phyloP scores from a whole-genome alignment of 345 rosid species.

The Citrus medica region DNA sequence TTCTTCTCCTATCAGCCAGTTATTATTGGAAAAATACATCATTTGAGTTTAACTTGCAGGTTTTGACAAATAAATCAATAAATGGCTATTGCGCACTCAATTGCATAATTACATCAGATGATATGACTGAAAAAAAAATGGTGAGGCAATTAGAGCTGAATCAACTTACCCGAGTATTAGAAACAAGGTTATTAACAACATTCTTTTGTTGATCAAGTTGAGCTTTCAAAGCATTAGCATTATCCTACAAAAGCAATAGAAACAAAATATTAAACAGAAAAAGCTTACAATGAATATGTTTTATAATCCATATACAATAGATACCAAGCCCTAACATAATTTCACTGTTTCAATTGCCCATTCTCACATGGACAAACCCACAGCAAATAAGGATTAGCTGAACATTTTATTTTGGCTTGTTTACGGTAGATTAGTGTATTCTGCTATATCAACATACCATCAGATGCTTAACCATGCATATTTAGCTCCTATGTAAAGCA shows the following conservation, averaged over 20 bases:
- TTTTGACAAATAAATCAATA: not conserved
- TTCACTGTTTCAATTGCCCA: not conserved
- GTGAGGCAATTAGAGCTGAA: not conserved
- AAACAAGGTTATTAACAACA: constrained; percentile 66
- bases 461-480: not conserved
- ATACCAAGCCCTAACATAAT: not conserved
- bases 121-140: not conserved
- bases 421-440: not conserved
- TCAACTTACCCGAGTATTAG: constrained; percentile 65
- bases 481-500: constrained; percentile 5
- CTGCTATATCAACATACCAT: not conserved
- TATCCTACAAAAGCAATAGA: constrained; percentile 38
- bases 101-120: not conserved
- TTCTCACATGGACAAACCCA: not conserved
- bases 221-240: constrained; percentile 54
- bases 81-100: not conserved
- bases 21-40: not conserved
- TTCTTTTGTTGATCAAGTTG: constrained; percentile 68
- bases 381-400: not conserved
- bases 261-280: not conserved
- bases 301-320: not conserved
- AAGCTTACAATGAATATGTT: not conserved
- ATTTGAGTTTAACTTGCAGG: not conserved
- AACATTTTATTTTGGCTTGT: not conserved
- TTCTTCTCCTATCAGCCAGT: not conserved